phyloP scores from a whole-genome alignment of 495 filamentous ascomycete genomes.

The Acidomyces sp. region DNA sequence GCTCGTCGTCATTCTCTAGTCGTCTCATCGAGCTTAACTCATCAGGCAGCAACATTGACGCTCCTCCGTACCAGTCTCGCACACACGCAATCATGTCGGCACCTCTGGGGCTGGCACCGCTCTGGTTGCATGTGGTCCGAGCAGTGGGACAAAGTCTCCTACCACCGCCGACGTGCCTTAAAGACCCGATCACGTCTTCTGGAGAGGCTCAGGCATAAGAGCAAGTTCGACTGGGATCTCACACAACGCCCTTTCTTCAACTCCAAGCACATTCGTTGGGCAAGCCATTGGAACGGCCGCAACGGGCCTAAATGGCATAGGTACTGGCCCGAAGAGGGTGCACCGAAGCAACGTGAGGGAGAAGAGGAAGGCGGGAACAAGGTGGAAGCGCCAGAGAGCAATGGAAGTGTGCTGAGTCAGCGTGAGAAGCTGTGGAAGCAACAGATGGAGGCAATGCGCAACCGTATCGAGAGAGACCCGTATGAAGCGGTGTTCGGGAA shows the following conservation, averaged over 20 bases:
- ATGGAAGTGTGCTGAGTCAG: conserved; percentile 10
- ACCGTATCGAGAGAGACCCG: conserved; percentile 17
- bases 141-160: too few species aligned
- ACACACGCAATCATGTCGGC: background rate
- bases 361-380: background rate
- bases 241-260: conserved; percentile 16
- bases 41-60: background rate
- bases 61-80: too few species aligned
- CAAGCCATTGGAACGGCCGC: conserved; percentile 8
- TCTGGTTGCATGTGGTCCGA: too few species aligned
- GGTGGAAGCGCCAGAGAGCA: background rate
- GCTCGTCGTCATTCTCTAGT: background rate
- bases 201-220: conserved; percentile 5
- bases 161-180: too few species aligned
- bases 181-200: conserved; percentile 17
- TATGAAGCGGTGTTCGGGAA: conserved; percentile 20
- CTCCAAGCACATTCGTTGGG: conserved; percentile 13
- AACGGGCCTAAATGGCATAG: background rate
- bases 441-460: conserved; percentile 19
- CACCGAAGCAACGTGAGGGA: background rate
- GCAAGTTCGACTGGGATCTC: conserved; percentile 14
- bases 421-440: conserved; percentile 19
- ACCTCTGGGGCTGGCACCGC: conserved; percentile 7
- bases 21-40: background rate
- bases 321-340: conserved; percentile 1